phyloP scores from a whole-genome alignment of 1,284 basidiomycete species.

The Moesziomyces globuligerus region DNA sequence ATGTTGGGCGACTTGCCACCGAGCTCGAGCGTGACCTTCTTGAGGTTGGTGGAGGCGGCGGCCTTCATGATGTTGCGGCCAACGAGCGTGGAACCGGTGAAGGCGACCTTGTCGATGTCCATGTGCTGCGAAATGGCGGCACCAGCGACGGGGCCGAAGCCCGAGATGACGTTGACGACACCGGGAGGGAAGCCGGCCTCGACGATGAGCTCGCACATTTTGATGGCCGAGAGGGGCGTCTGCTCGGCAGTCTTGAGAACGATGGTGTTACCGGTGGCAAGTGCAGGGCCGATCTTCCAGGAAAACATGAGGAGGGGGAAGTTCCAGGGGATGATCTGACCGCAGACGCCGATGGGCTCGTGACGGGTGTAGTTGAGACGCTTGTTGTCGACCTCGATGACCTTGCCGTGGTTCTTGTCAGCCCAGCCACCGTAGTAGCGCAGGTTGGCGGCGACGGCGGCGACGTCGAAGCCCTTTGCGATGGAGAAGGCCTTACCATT shows the following conservation, averaged over 20 bases:
- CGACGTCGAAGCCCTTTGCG: conserved; percentile 76
- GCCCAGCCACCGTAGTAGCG: conserved; percentile 75
- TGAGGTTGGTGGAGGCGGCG: conserved; percentile 85
- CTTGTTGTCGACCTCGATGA: conserved; percentile 81
- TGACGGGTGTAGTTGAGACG: conserved; percentile 78
- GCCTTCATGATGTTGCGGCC: conserved; percentile 78
- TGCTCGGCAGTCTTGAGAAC: conserved; percentile 78
- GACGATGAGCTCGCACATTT: conserved; percentile 80
- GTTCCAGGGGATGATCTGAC: conserved; percentile 71
- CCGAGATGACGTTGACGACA: conserved; percentile 79
- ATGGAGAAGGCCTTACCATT: conserved; percentile 82
- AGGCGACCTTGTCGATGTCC: conserved; percentile 75
- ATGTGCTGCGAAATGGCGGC: conserved; percentile 73
- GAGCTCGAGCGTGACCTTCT: conserved; percentile 83
- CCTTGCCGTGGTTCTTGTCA: conserved; percentile 86
- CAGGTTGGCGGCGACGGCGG: conserved; percentile 73
- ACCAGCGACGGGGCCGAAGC: conserved; percentile 83
- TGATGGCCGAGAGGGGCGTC: conserved; percentile 74
- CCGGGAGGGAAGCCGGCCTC: conserved; percentile 83
- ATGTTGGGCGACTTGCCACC: conserved; percentile 88
- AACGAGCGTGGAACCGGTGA: conserved; percentile 75
- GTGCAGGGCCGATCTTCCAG: conserved; percentile 73
- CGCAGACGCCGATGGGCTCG: conserved; percentile 89
- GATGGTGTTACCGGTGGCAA: conserved; percentile 68
- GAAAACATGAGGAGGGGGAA: conserved; percentile 73